These are phyloP conservation scores for Ogataea wickerhamii DNA, from an alignment of 805 yeast species.

Conservation along the genomic window DNA sequence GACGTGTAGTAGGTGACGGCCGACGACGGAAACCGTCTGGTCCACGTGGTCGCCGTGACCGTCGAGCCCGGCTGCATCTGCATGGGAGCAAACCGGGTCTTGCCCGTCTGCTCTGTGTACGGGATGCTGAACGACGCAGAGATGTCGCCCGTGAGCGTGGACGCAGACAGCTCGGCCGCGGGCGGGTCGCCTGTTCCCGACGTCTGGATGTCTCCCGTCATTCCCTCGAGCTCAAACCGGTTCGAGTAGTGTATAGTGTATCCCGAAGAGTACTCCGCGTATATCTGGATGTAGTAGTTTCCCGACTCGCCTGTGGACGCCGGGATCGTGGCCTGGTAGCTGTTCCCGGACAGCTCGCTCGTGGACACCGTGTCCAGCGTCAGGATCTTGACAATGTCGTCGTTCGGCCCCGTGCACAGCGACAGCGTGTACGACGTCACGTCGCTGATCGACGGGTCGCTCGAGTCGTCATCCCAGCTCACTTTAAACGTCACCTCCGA, in stretches of 20 bases:
- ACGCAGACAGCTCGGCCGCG: constrained; percentile 33
- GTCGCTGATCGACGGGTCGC: constrained; percentile 42
- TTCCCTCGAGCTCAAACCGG: constrained; percentile 61
- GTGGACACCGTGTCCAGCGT: constrained; percentile 32
- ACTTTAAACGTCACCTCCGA: constrained; percentile 38
- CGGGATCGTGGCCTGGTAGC: constrained; percentile 42
- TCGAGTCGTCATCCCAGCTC: constrained; percentile 56
- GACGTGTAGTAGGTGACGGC: constrained; percentile 60
- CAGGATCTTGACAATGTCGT: constrained; percentile 39
- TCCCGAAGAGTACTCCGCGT: constrained; percentile 39
- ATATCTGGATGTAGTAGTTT: constrained; percentile 66
- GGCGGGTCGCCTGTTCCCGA: constrained; percentile 50
- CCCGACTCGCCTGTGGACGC: constrained; percentile 58
- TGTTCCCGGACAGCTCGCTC: constrained; percentile 28
- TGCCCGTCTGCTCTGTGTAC: constrained; percentile 77
- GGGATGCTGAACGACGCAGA: constrained; percentile 61
- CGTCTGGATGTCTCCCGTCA: constrained; percentile 62
- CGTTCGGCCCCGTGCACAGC: constrained; percentile 67
- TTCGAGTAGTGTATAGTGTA: constrained; percentile 63
- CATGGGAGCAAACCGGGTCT: constrained; percentile 85
- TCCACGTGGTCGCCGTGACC: constrained; percentile 65
- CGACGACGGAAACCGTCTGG: constrained; percentile 64
- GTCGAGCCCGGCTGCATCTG: constrained; percentile 78
- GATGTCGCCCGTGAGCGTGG: constrained; percentile 38
- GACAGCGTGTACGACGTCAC: constrained; percentile 46